phyloP scores from a whole-genome alignment of 495 filamentous ascomycete genomes.

The Penicillium salamii region DNA sequence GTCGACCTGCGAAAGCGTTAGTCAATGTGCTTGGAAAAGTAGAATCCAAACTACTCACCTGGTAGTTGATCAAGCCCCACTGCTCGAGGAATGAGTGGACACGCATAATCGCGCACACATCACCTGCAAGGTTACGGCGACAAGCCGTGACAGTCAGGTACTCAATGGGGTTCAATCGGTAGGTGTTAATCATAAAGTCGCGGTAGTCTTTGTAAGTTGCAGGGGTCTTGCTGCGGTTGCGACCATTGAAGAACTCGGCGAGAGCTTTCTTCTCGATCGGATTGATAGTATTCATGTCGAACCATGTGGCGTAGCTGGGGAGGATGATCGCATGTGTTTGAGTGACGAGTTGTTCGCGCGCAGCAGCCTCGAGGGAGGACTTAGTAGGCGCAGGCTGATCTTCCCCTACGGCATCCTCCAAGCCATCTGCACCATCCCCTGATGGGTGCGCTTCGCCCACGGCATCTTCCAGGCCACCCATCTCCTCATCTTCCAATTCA shows the following conservation, averaged over 20 bases:
- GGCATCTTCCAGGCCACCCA: constrained; percentile 62
- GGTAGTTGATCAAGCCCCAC: constrained; percentile 98
- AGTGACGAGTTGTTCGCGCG: constrained; percentile 83
- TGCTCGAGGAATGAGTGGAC: constrained; percentile 98
- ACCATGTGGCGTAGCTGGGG: constrained; percentile 95
- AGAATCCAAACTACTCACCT: constrained; percentile 51
- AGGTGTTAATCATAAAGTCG: constrained; percentile 99
- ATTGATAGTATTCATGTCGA: constrained; percentile 92
- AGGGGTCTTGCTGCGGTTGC: constrained; percentile 96
- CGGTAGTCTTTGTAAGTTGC: constrained; percentile 98
- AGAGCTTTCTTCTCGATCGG: constrained; percentile 85
- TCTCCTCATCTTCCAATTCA: constrained; percentile 77
- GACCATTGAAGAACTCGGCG: constrained; percentile 95
- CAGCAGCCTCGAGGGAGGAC: constrained; percentile 76
- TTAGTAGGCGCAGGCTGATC: constrained; percentile 61
- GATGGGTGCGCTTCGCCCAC: constrained; percentile 28
- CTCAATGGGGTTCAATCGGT: constrained; percentile 89
- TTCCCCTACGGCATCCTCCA: constrained; percentile 41
- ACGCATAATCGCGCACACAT: constrained; percentile 98
- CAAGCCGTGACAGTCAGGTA: constrained; percentile 99
- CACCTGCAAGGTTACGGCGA: constrained; percentile 88
- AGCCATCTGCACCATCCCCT: constrained; percentile 25
- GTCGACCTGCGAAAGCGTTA: constrained; percentile 66
- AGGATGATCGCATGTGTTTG: constrained; percentile 94
- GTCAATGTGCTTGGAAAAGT: background rate